Base-by-base conservation (phyloP, 1,284 basidiomycete species). In the Lignosus rhinocerotis region DNA sequence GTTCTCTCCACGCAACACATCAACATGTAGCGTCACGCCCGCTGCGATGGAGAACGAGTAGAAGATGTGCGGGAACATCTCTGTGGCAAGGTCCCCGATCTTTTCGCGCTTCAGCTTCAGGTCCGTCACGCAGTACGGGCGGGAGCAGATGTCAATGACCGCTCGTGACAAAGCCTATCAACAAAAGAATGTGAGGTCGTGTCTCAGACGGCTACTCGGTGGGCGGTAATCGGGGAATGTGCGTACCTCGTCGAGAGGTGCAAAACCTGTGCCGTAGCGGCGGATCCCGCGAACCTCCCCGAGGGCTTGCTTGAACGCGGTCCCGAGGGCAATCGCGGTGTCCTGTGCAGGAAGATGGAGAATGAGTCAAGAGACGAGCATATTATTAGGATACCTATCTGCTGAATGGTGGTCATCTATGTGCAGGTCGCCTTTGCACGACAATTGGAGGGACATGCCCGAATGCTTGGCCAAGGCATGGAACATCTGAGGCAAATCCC, bases 351-450 rank as follows among this genome's bases (percentile, higher is more conserved):
- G 61, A 56, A 21, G 64, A 16, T 16, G 16, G 53, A 14, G 54
- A 16, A 55, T 67, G 55, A 68, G 62, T 54, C 48, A 6, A 41
- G 25, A 16, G 51, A 21, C 30, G 41, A 58, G 62, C 61, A 60
- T 38, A 32, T 34, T 12, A 49, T 51, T 43, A 54, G n/a, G 17
- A 30, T 64, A 84, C 88, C 84, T 82, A 92, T 94, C 95, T 82
- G 96, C 94, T 46, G 96, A 94, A 78, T 99, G 97, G 74, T 99
- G 97, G 77, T 99, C 97, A 76, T 99, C 97, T 62, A 99, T 98
- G 86, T 90, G 93, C 16, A 99, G 81, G 75, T 99, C 97, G 51
- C 97, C 97, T 69, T 92, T 87, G 75, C 95, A 98, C 68, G 90
- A 89, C 75, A 99, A 82, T 12, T 83, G 86, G 55, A 99, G 80